Evolutionary conservation across 495 filamentous ascomycete species (phyloP), one percentile per base, ranked within the genome.

Genomic region (Penicillium atrosanguineum): DNA sequence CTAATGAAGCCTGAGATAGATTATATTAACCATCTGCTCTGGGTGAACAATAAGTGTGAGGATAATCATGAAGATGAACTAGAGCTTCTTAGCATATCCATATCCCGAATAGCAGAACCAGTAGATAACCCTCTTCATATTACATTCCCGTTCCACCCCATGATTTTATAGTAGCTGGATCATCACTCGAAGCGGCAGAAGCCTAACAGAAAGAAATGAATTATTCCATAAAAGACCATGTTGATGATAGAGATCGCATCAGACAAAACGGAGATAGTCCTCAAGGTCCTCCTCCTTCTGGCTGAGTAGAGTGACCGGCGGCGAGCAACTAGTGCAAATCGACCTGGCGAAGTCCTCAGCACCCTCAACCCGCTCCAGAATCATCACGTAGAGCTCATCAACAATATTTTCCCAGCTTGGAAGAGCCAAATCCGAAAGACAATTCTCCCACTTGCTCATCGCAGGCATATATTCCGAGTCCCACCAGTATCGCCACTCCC

Each of bases 401-500:
- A 70, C 45, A 4, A 59, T 42, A 4, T 67, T 61, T 28, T 65
- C 65, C 59, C 57, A 69, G 14, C 46, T 40, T 0, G 69, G 69
- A 7, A 72, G 15, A 15, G 39, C 11, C 34, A 69, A 2, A 3
- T 37, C 26, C 0, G 50, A 9, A 2, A 64, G 15, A 5, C 50
- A 56, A 0, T 8, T 14, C 44, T 70, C 61, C 68, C 68, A 68
- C 48, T 63, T 57, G 1, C 36, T 14, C 67, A 65, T 71, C 38
- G 59, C 52, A n/a, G 1, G 11, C 19, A 56, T 43, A 38, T 67
- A 72, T 2, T 21, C 12, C 1, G 15, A 12, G 4, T 55, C 15
- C 60, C 59, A 72, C 56, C 63, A 72, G 23, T 43, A 11, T 12
- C 50, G 46, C 63, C 61, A 69, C 44, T 63, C 49, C 1, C 29